A percentile compares a stretch with the other conserved stretches of the same genome.
These are phyloP conservation scores for Penicillium atrosanguineum DNA, from an alignment of 495 filamentous ascomycete genomes.

Conservation along the genomic window DNA sequence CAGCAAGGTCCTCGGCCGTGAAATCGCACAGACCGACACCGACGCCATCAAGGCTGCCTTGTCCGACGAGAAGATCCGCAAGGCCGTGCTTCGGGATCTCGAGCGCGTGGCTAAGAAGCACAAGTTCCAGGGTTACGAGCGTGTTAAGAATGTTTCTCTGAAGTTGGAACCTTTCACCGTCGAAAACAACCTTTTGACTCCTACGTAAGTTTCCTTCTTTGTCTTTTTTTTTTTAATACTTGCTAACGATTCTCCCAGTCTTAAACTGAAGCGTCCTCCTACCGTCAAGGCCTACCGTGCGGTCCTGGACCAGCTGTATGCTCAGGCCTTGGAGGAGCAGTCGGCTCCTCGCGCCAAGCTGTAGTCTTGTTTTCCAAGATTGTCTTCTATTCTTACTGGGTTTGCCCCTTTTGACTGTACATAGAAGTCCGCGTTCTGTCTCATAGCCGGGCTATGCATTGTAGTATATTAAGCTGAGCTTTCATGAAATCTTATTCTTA, in stretches of 20 bases:
- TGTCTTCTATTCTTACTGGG: slow-evolving; percentile 1
- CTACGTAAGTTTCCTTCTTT: slow-evolving; percentile 69
- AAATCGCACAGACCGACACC: slow-evolving; percentile 59
- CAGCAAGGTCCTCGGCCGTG: slow-evolving; percentile 66
- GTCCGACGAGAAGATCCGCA: slow-evolving; percentile 64
- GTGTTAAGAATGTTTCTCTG: slow-evolving; percentile 69
- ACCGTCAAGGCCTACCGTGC: slow-evolving; percentile 72
- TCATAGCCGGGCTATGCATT: slow-evolving; percentile 1
- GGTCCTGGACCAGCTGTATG: slow-evolving; percentile 79
- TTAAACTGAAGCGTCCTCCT: slow-evolving; percentile 93
- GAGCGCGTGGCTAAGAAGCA: slow-evolving; percentile 77
- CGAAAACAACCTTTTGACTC: slow-evolving; percentile 92
- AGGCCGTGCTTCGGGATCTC: slow-evolving; percentile 74
- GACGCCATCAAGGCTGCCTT: slow-evolving; percentile 64
- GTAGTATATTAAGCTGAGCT: slow-evolving; percentile 16
- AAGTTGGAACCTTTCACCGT: slow-evolving; percentile 88
- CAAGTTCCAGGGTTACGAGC: slow-evolving; percentile 88
- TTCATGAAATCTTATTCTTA: slow-evolving; percentile 1
- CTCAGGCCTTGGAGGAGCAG: slow-evolving; percentile 57
- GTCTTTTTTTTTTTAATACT: slow-evolving; percentile 4
- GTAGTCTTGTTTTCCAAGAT: slow-evolving; percentile 15
- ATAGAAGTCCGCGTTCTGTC: slow-evolving; percentile 9
- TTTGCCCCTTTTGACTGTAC: slow-evolving; percentile 7
- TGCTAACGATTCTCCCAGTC: slow-evolving; percentile 51
- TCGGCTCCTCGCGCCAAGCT: slow-evolving; percentile 55